A percentile compares a stretch with the other conserved stretches of the same genome.
phyloP scores from a whole-genome alignment of 345 rosid species.

The Melaleuca quinquenervia region DNA sequence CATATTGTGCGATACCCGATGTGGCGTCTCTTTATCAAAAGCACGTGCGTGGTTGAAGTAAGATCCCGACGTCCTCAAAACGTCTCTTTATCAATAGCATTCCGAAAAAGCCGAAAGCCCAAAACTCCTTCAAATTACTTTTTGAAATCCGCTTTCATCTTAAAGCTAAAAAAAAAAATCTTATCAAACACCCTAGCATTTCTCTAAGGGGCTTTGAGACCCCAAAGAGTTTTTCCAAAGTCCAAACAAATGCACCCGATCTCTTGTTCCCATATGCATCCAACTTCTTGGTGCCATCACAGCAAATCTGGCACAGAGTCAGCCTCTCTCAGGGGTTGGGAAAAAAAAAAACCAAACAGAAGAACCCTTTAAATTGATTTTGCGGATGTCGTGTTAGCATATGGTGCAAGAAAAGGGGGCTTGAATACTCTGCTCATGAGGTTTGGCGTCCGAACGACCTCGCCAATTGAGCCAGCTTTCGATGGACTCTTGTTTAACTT shows the following conservation, averaged over 20 bases:
- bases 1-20: not conserved
- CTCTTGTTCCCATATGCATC: not conserved
- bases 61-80: too few relatives aligned
- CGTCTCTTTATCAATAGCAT: too few relatives aligned
- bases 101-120: too few relatives aligned
- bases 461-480: not conserved
- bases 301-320: not conserved
- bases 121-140: too few relatives aligned
- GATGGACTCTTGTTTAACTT: not conserved
- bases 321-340: not conserved
- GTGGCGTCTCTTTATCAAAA: too few relatives aligned
- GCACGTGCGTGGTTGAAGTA: too few relatives aligned
- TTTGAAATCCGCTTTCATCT: too few relatives aligned
- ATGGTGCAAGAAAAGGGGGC: not conserved
- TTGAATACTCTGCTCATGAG: not conserved
- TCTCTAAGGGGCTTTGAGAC: too few relatives aligned
- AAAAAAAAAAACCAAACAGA: not conserved
- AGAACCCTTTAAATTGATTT: not conserved
- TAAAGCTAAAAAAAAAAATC: too few relatives aligned
- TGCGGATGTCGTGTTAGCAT: not conserved
- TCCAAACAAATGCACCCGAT: too few relatives aligned
- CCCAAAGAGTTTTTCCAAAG: too few relatives aligned
- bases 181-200: too few relatives aligned
- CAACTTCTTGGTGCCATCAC: not conserved
- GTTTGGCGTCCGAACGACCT: not conserved